phyloP scores from a whole-genome alignment of 208 protist genomes.

The Strigomonas culicis region DNA sequence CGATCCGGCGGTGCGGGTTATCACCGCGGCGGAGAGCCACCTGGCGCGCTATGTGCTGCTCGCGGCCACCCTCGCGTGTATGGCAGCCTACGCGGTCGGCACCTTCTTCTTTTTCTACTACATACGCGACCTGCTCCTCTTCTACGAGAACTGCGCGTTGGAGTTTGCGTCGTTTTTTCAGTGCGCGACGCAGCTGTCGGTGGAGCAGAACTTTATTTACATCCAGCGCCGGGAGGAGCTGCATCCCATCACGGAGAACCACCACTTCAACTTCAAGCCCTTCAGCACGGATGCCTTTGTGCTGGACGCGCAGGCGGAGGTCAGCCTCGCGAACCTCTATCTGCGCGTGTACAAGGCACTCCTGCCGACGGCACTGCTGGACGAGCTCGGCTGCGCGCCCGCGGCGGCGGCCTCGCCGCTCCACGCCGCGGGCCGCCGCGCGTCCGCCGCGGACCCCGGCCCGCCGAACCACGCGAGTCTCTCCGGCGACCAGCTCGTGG shows the following conservation, averaged over 20 bases:
- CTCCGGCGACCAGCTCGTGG: background rate
- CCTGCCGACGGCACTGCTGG: background rate
- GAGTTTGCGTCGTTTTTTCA: background rate
- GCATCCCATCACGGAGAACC: background rate
- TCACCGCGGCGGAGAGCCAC: background rate
- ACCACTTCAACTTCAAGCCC: background rate
- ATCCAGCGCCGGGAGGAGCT: background rate
- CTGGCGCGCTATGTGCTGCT: slow-evolving; percentile 22
- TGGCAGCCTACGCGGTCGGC: background rate
- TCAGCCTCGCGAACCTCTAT: background rate
- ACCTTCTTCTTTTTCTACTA: slow-evolving; percentile 7
- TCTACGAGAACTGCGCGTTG: slow-evolving; percentile 4
- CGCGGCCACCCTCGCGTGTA: slow-evolving; percentile 14
- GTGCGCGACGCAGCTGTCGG: background rate
- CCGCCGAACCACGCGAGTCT: background rate
- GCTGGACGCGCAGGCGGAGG: background rate
- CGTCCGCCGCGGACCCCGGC: no score
- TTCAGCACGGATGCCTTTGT: background rate
- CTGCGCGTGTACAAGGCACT: background rate
- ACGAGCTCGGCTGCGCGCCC: background rate
- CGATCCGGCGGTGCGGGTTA: background rate
- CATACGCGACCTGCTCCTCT: slow-evolving; percentile 1
- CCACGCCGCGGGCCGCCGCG: no score
- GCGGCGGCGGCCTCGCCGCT: no score
- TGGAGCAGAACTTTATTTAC: background rate